Conservation (phyloP, 352 stramenopile genomes). For the Globisporangium nunn region DNA sequence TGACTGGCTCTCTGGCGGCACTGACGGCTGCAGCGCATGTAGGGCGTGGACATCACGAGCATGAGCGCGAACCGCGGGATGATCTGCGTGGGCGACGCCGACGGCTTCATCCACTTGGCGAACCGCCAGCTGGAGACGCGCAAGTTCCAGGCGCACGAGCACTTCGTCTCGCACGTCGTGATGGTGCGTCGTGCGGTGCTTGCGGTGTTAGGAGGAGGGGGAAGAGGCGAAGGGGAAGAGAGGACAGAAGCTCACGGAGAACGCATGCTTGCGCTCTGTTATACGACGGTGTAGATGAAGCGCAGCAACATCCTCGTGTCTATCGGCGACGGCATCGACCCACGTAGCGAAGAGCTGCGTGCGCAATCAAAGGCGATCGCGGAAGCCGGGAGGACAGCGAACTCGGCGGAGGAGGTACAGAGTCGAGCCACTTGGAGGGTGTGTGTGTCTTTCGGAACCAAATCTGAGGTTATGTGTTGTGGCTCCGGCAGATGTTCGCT, state of each 20-base stretch:
- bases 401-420: slow-evolving; percentile 45
- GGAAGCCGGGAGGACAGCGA: slow-evolving; percentile 51
- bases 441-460: background rate
- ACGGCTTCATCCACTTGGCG: slow-evolving; percentile 77
- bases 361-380: slow-evolving; percentile 76
- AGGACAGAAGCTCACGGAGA: background rate
- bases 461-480: too few species aligned
- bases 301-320: slow-evolving; percentile 84
- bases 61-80: slow-evolving; percentile 86
- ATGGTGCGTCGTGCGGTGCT: slow-evolving; percentile 49
- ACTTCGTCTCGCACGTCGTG: slow-evolving; percentile 85
- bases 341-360: slow-evolving; percentile 61
- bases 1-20: too few species aligned
- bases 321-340: slow-evolving; percentile 82
- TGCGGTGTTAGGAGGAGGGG: background rate
- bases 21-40: too few species aligned
- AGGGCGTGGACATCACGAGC: slow-evolving; percentile 81
- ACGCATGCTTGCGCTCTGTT: background rate
- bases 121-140: slow-evolving; percentile 78
- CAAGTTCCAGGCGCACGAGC: slow-evolving; percentile 79
- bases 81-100: slow-evolving; percentile 77
- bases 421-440: background rate
- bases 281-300: slow-evolving; percentile 52
- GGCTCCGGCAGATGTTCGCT: slow-evolving; percentile 49
- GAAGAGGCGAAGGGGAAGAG: background rate